Percentiles rank a stretch among this genome's conserved stretches.
Evolutionary conservation across 805 yeast genomes (phyloP).

Genomic region (Spathaspora arborariae): DNA sequence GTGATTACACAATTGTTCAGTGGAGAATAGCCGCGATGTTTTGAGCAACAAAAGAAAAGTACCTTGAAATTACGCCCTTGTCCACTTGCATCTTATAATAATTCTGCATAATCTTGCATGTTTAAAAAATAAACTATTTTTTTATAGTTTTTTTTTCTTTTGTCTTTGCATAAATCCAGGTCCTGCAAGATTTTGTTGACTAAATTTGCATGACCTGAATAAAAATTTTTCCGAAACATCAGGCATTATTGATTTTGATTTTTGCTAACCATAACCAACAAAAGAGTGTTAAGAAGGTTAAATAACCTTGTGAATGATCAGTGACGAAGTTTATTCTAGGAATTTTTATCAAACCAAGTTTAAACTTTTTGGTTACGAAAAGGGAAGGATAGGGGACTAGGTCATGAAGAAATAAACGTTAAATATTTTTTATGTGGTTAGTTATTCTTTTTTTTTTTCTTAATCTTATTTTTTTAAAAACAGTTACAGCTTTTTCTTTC

Average conservation of each 20-base stretch:
- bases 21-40: neutral
- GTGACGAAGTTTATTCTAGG: neutral
- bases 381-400: neutral
- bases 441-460: neutral
- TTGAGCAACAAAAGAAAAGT: neutral
- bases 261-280: neutral
- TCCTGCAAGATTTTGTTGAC: conserved; percentile 1
- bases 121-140: neutral
- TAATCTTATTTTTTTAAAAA: neutral
- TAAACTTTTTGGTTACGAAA: neutral
- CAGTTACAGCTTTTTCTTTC: neutral
- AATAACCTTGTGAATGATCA: too few species aligned
- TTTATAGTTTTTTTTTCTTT: neutral
- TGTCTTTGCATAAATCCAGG: neutral
- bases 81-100: neutral
- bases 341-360: neutral
- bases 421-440: neutral
- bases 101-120: neutral
- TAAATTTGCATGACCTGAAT: neutral
- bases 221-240: neutral
- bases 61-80: neutral
- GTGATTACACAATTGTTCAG: too few species aligned
- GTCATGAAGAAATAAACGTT: neutral
- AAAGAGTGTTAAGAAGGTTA: neutral
- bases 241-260: neutral